A percentile compares a stretch with the other conserved stretches of the same genome.
Conservation (phyloP, 495 filamentous ascomycete species). For the Choiromyces venosus region DNA sequence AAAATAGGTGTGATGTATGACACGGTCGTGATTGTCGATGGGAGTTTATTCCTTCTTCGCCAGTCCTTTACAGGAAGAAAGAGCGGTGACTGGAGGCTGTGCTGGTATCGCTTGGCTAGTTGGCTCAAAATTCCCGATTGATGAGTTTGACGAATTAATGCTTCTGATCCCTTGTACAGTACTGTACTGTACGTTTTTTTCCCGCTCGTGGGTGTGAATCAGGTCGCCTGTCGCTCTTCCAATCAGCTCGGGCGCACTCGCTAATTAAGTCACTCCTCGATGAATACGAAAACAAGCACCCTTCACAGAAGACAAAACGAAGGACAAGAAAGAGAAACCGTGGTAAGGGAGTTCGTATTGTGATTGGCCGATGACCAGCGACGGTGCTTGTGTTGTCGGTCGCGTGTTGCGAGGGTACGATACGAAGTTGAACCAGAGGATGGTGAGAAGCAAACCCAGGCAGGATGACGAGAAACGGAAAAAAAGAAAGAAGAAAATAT, state of each 20-base stretch:
- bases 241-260: neutral
- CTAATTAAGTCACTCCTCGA: neutral
- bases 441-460: neutral
- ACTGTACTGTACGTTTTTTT: neutral
- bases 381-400: neutral
- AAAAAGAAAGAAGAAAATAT: neutral
- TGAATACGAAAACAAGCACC: neutral
- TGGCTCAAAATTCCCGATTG: neutral
- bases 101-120: neutral
- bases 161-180: neutral
- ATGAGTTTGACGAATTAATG: neutral
- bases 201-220: neutral
- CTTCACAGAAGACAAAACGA: neutral
- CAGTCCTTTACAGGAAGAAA: neutral
- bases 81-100: neutral
- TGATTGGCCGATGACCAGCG: neutral
- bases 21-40: neutral
- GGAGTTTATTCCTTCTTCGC: neutral
- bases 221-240: neutral
- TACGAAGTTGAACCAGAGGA: neutral
- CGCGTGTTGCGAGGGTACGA: neutral
- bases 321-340: neutral
- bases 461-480: too few relatives aligned
- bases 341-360: neutral
- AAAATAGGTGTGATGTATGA: neutral